Percentiles rank a stretch among this genome's conserved stretches.
phyloP scores from a whole-genome alignment of 2,329 filamentous ascomycete species.

The Sclerotinia spermophila region DNA sequence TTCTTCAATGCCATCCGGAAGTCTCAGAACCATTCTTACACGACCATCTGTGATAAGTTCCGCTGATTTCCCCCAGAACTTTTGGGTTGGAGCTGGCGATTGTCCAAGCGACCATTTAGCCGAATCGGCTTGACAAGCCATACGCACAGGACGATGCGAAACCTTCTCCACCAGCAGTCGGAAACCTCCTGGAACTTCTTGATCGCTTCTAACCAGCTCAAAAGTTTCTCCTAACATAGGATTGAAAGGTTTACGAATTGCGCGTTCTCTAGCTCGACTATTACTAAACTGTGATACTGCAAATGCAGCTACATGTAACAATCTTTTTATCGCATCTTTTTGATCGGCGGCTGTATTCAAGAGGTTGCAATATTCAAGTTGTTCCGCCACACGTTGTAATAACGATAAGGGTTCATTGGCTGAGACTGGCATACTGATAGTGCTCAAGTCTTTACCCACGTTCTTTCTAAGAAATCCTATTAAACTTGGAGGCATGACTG shows the following conservation, averaged over 20 bases:
- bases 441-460: conserved; percentile 94
- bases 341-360: conserved; percentile 71
- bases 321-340: conserved; percentile 59
- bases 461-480: conserved; percentile 96
- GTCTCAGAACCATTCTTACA: conserved; percentile 68
- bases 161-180: conserved; percentile 95
- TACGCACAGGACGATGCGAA: conserved; percentile 82
- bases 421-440: conserved; percentile 95
- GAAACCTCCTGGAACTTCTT: conserved; percentile 68
- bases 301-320: conserved; percentile 85
- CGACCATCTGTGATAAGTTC: conserved; percentile 92
- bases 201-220: conserved; percentile 83
- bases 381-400: conserved; percentile 83
- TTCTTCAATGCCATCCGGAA: conserved; percentile 67
- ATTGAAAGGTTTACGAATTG: conserved; percentile 95
- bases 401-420: conserved; percentile 90
- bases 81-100: conserved; percentile 83
- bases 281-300: conserved; percentile 83
- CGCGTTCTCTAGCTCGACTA: conserved; percentile 79
- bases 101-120: conserved; percentile 83
- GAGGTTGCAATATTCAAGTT: conserved; percentile 83
- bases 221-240: conserved; percentile 94
- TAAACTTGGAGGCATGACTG: conserved; percentile 78
- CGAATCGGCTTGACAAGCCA: conserved; percentile 90
- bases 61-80: conserved; percentile 97